phyloP scores from a whole-genome alignment of 306 rosid species.

The Trifolium dubium region DNA sequence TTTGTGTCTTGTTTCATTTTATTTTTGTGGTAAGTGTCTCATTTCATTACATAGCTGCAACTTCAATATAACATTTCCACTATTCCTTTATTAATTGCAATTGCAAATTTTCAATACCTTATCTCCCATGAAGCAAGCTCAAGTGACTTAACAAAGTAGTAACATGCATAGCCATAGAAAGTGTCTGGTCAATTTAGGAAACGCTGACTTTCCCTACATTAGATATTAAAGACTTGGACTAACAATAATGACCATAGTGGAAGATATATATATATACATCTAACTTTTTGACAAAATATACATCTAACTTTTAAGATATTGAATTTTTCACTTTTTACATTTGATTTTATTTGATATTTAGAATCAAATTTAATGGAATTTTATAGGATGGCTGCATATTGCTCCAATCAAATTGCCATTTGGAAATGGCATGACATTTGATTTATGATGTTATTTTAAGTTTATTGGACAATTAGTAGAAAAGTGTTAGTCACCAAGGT shows the following conservation, averaged over 20 bases:
- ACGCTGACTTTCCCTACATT: not conserved
- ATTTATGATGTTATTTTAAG: not conserved
- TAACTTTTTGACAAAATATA: not conserved
- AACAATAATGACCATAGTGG: not conserved
- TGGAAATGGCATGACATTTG: not conserved
- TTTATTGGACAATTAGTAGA: slow-evolving; percentile 24
- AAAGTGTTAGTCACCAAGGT: not conserved
- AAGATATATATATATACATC: too few species aligned
- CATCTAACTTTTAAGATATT: not conserved
- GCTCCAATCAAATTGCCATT: slow-evolving; percentile 7
- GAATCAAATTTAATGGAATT: slow-evolving; percentile 13
- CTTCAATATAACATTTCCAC: not conserved
- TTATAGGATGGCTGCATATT: not conserved
- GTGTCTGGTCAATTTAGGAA: not conserved
- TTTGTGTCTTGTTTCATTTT: not conserved
- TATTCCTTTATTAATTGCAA: not conserved
- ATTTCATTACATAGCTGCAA: not conserved
- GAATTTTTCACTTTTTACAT: not conserved
- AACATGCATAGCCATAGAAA: not conserved
- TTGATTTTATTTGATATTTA: slow-evolving; percentile 5
- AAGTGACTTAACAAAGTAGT: not conserved
- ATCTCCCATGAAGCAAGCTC: not conserved
- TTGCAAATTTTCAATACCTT: not conserved
- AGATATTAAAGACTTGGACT: not conserved
- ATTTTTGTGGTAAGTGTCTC: too few species aligned